Evolutionary conservation across 1,139 yeast genomes (phyloP).

Genomic region (Yamadazyma friedrichii): DNA sequence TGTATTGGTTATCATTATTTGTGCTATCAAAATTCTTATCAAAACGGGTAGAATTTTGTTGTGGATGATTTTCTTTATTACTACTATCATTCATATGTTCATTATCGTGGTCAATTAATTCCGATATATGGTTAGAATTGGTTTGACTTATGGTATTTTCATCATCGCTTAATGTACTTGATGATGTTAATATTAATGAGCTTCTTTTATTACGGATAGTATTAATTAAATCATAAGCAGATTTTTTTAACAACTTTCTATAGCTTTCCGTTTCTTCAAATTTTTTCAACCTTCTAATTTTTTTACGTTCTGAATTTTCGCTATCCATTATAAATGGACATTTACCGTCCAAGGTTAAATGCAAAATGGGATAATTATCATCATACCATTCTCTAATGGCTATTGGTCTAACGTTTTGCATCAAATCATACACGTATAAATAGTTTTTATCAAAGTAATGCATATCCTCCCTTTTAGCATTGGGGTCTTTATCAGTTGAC

Average conservation of each 20-base stretch:
- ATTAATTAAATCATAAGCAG: conserved; percentile 33
- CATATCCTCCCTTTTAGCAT: conserved; percentile 79
- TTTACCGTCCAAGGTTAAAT: conserved; percentile 57
- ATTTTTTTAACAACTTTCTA: conserved; percentile 35
- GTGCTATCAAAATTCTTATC: not conserved
- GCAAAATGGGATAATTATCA: conserved; percentile 43
- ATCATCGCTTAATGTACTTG: conserved; percentile 13
- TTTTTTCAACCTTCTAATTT: conserved; percentile 36
- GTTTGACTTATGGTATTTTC: conserved; percentile 18
- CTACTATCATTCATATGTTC: not conserved
- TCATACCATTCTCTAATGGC: conserved; percentile 77
- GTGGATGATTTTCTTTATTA: not conserved
- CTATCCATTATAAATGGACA: conserved; percentile 67
- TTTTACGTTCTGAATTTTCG: conserved; percentile 40
- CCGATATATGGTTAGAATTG: conserved; percentile 8
- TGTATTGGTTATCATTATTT: not conserved
- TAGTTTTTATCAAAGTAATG: conserved; percentile 70
- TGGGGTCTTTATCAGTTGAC: conserved; percentile 86
- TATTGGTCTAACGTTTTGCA: conserved; percentile 78
- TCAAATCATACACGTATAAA: conserved; percentile 76
- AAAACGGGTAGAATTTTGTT: not conserved
- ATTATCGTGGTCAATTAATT: conserved; percentile 1
- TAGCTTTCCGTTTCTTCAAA: conserved; percentile 42
- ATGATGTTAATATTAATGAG: conserved; percentile 5
- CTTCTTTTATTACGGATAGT: conserved; percentile 24